Base-by-base conservation (phyloP, 306 rosid genomes). In the Albizia julibrissin region DNA sequence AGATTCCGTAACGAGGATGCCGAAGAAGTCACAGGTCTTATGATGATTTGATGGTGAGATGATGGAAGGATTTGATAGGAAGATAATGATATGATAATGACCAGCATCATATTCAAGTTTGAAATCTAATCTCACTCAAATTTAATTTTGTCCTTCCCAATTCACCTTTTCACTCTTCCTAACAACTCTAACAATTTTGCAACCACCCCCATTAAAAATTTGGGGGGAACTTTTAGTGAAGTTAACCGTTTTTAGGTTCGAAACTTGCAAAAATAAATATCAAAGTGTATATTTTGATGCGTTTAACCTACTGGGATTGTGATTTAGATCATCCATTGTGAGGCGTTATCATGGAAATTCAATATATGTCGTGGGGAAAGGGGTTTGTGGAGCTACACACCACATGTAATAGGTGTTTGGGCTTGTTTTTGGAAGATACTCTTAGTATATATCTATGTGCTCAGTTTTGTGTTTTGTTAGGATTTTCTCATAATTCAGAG, bases 41-140 rank as follows among this genome's bases (percentile, higher is more conserved):
- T 72, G 22, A 21, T 83, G 82, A 83, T 72, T 73, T 77, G 79
- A 40, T 64, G 9, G 15, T 58, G 65, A 64, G 75, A 27, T 59
- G 50, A 69, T 39, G n/a, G 21, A 54, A 40, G 9, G 81, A 82
- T 69, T 75, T 75, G 85, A 83, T 37, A 40, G 72, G 61, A n/a
- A 18, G 83, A 78, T 40, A 67, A 75, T 59, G 83, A 84, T 65
- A 16, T 84, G 83, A 84, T 61, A 84, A 42, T 31, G 80, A 79
- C 77, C 69, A 33, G 58, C 84, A 79, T 66, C 44, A 24, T 79
- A 74, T 66, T 68, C 64, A 74, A 21, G 31, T 75, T 37, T 61
- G 77, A 75, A 79, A 84, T 79, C 81, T 42, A 66, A 54, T 56
- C 77, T 31, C 77, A 31, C 72, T 67, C 44, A 39, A 83, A 61